These are phyloP conservation scores for Cryptosporidium meleagridis DNA, from an alignment of 169 alveolate species.

Conservation along the genomic window DNA sequence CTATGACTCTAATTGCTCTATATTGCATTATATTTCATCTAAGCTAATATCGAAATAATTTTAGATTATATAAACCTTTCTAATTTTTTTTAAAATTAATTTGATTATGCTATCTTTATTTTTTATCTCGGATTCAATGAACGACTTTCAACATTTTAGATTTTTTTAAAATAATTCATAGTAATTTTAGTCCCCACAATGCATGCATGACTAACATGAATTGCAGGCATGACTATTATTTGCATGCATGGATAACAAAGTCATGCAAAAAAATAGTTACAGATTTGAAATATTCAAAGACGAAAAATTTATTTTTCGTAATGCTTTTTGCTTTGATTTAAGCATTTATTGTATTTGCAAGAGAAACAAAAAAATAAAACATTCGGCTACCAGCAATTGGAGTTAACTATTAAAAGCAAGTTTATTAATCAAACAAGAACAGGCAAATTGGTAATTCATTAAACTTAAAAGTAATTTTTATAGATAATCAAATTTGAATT, in stretches of 20 bases:
- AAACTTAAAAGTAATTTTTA: neutral
- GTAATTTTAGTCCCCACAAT: neutral
- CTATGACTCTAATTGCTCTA: constrained; percentile 56
- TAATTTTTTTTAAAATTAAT: neutral
- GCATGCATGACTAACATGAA: neutral
- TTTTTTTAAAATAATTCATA: neutral
- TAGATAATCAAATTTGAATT: neutral
- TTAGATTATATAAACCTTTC: neutral
- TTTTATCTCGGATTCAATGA: neutral
- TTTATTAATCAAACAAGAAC: neutral
- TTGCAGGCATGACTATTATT: constrained; percentile 12
- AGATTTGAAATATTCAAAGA: neutral
- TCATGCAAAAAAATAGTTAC: neutral
- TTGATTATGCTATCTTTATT: neutral
- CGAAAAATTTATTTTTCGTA: neutral
- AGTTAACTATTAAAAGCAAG: neutral
- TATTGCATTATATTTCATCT: constrained; percentile 24
- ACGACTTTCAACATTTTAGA: neutral
- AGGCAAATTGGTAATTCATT: neutral
- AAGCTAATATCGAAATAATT: neutral
- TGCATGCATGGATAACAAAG: neutral
- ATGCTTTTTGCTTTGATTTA: neutral
- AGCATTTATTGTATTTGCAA: neutral
- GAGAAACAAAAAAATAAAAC: neutral
- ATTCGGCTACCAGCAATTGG: neutral